Percentiles rank a stretch among this genome's conserved stretches.
Conservation (phyloP, 2,329 filamentous ascomycete genomes). For the Monosporascus sp. region DNA sequence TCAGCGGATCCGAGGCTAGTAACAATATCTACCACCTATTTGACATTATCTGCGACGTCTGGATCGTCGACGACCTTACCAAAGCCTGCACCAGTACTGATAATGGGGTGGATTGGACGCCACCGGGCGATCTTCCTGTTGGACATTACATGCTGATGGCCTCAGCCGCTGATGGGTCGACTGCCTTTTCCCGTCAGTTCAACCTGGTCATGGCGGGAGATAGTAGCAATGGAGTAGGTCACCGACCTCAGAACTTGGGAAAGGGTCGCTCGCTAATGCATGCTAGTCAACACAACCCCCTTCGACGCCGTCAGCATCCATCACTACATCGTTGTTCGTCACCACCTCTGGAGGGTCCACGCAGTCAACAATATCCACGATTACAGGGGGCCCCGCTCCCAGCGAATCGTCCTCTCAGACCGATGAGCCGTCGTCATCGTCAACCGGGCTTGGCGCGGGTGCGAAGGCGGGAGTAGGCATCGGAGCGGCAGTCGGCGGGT, state of each 20-base stretch:
- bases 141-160: constrained; percentile 1
- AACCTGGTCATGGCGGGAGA: neutral
- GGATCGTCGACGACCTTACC: constrained; percentile 1
- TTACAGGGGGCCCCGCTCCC: neutral
- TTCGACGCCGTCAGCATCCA: neutral
- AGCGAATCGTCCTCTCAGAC: neutral
- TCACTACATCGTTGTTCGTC: neutral
- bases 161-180: neutral
- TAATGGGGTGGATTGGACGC: neutral
- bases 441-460: neutral
- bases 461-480: constrained; percentile 2
- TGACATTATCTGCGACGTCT: constrained; percentile 12
- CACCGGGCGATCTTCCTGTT: neutral
- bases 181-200: neutral
- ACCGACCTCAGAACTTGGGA: neutral
- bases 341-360: neutral
- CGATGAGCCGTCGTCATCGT: neutral
- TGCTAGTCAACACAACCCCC: neutral
- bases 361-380: neutral
- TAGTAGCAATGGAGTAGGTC: neutral
- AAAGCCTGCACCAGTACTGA: constrained; percentile 1
- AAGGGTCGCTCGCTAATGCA: neutral
- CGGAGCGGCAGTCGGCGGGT: constrained; percentile 1
- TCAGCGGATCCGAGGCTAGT: neutral
- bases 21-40: constrained; percentile 12